Evolutionary conservation across 805 yeast genomes (phyloP), one percentile per base, ranked within the genome.

Genomic region (Barnettozyma botsteinii): DNA sequence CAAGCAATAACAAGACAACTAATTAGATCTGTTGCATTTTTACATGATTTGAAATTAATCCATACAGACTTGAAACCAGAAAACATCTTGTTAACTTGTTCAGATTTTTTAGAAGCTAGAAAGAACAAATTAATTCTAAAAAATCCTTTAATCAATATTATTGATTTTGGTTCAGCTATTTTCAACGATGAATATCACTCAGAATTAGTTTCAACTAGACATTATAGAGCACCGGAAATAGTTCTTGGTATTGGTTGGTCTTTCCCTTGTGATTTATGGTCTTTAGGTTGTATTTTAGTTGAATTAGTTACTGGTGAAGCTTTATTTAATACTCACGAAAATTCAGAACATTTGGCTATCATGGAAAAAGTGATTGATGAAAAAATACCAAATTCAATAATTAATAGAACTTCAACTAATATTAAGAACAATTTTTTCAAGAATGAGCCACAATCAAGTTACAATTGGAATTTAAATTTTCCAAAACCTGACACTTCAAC

Each of bases 51-150:
- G 57, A 85, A 83, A 38, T 71, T 93, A 35, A 86, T 93, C 31
- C 99, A 93, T 62, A 93, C 99, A 0, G 99, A 93, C 61, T 70
- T 93, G 50, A 93, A 93, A 64, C 99, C 99, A 1, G 99, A 93
- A 61, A 93, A 93, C 59, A 84, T 93, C 31, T 62, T 93, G 25
- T 38, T 56, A 22, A 51, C 58, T 1, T 40, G 40, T 22, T 41
- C 59, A 1, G 52, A 48, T 20, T 55, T 49, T 32, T 37, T 45
- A 12, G 52, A 53, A 31, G 46, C 46, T 34, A 49, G 46, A 26
- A 52, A 45, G 35, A 38, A 50, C 22, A 72, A 70, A 45, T 15
- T 40, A 12, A 69, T 86, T 9, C 70, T 93, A 47, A 73, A 71
- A 35, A 79, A 85, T 57, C 95, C 98, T 2, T 72, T 77, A 46